Percentiles rank a stretch among this genome's conserved stretches.
These are phyloP conservation scores for Ceratocystis papillata DNA, from an alignment of 2,329 filamentous ascomycete species.

Conservation along the genomic window DNA sequence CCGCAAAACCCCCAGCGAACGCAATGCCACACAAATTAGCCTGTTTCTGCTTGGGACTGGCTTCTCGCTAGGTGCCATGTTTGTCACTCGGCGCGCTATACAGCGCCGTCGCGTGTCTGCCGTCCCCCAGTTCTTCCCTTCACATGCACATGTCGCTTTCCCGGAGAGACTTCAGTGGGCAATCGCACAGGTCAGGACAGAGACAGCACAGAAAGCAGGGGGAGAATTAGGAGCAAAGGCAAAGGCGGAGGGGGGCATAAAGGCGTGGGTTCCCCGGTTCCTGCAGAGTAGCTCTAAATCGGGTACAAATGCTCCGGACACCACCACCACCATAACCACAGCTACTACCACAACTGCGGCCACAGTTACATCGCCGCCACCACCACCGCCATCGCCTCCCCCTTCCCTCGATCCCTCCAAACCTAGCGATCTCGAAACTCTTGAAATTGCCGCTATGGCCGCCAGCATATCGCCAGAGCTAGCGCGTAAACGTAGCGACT, in stretches of 20 bases:
- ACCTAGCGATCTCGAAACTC: slow-evolving; percentile 28
- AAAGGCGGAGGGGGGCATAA: background rate
- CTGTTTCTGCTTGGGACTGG: slow-evolving; percentile 64
- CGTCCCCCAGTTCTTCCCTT: slow-evolving; percentile 61
- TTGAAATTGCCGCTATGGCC: slow-evolving; percentile 30
- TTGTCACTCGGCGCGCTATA: slow-evolving; percentile 62
- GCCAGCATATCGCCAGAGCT: slow-evolving; percentile 14
- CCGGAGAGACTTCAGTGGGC: slow-evolving; percentile 27
- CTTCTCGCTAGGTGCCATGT: slow-evolving; percentile 62
- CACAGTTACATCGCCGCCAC: background rate
- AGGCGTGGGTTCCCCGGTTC: background rate
- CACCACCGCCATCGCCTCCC: slow-evolving; percentile 19
- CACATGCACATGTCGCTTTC: slow-evolving; percentile 38
- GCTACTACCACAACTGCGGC: background rate
- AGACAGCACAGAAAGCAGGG: background rate
- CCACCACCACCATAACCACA: background rate
- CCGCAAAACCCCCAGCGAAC: slow-evolving; percentile 33
- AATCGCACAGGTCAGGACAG: background rate
- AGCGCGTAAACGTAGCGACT: slow-evolving; percentile 40
- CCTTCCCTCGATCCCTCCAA: slow-evolving; percentile 21
- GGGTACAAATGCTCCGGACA: background rate
- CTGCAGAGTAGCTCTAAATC: background rate
- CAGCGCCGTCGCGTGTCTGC: slow-evolving; percentile 49
- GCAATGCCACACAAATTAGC: slow-evolving; percentile 51
- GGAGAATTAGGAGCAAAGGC: background rate